Base-by-base conservation (phyloP, 2,329 filamentous ascomycete species). In the Penicillium concentricum region DNA sequence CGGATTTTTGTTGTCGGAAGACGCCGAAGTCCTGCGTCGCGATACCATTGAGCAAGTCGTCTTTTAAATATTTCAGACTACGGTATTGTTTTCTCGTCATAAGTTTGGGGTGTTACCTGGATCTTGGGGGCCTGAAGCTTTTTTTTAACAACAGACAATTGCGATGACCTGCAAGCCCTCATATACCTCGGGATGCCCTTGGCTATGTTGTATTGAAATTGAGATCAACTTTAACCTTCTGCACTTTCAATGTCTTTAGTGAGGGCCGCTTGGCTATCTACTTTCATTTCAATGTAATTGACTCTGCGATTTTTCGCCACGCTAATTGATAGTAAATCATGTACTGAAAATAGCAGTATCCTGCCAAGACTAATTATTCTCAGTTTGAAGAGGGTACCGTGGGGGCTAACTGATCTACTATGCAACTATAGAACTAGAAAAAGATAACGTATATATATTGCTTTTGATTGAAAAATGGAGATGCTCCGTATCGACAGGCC, bases 11-110 rank as follows among this genome's bases (percentile, higher is more conserved):
- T 13, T 54, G 45, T 20, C 20, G 6, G 51, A 41, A 20, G 51
- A 54, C 2, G 44, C 37, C 1, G 37, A 54, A 9, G 8, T 35
- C 9, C 20, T 54, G 28, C 44, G 45, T 41, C 51, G 51, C 20
- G 51, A 54, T 28, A 50, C 51, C 1, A 16, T 54, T 37, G 51
- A 54, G 22, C 44, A 54, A 12, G 37, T 54, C 5, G 18, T 20
- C 6, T 41, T 54, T 16, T 54, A 35, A 16, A 16, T 7, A n/a
- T 15, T 2, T n/a, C 42, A 28, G 5, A 3, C 18, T 37, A 22
- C 15, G 3, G 16, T 13, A 15, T 26, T 13, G 34, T 16, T 26
- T 48, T 22, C 38, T 39, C 3, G 9, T 38, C 13, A 18, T 38
- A 16, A 16, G 15, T 15, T 18, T 38, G 20, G 30, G 24, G 13